Evolutionary conservation across 225 moss, liverwort and hornwort genomes (phyloP), one percentile per base, ranked within the genome.

Genomic region (Rhytidiadelphus loreus): DNA sequence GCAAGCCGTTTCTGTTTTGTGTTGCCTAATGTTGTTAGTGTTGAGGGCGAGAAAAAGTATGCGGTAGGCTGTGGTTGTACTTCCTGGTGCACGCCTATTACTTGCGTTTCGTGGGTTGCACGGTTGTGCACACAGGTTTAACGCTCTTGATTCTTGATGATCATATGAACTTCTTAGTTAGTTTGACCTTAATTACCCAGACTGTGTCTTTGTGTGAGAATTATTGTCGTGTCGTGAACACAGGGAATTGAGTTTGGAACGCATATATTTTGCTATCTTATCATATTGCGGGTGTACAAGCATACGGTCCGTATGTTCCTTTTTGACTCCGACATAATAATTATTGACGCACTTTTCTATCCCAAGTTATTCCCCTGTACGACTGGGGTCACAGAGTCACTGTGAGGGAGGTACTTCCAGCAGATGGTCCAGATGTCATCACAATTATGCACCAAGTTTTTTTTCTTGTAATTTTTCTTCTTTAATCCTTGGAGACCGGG

Each of bases 341-440:
- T 90, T 77, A 66, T 90, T 84, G 86, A 33, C 29, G 84, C 50
- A 86, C 80, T 90, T 90, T 90, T 81, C 62, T 58, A 48, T 86
- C 30, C 39, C 43, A 50, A 62, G 23, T 64, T 88, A 90, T 90
- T 86, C 92, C 43, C 48, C 69, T 77, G 86, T 87, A 92, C 92
- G 76, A 80, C 55, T 48, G 77, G 75, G 61, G 52, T 81, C 81
- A 44, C 60, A 43, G 37, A 64, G 81, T 83, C 30, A 48, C 82
- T 71, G 82, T 39, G 81, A 91, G 44, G 22, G 84, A 89, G 84
- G 84, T 92, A 78, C 89, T 78, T 70, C 83, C 57, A 82, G 59
- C 60, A 55, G 63, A 63, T 52, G 77, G 77, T 77, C 77, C 86
- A 86, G 86, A 77, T 86, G 77, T 88, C 86, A 90, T 90, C 86